A percentile compares a stretch with the other conserved stretches of the same genome.
Evolutionary conservation across 164 flowering plant genomes (phyloP).

Genomic region (Cinnamomum micranthum): DNA sequence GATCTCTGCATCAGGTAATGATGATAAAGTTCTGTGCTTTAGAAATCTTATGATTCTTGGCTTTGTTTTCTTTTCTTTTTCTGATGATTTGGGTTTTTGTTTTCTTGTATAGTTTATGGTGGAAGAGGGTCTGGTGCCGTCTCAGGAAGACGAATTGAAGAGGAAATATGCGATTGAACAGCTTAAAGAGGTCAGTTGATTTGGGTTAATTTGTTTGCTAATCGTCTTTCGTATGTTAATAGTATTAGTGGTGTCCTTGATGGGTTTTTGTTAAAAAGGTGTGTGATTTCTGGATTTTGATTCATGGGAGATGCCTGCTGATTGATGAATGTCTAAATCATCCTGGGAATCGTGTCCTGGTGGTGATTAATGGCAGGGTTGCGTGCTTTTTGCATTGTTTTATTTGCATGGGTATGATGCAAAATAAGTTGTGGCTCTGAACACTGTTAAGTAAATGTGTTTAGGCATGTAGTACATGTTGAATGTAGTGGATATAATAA

Average conservation of each 20-base stretch:
- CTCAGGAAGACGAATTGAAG: slow-evolving; percentile 44
- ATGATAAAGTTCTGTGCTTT: neutral
- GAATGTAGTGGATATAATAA: too few species aligned
- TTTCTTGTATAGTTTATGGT: slow-evolving; percentile 33
- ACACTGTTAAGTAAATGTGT: too few species aligned
- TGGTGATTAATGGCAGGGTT: neutral
- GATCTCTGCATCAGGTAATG: slow-evolving; percentile 18
- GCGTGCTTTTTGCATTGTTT: too few species aligned
- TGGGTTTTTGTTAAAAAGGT: neutral
- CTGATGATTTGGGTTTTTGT: neutral
- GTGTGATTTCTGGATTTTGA: too few species aligned
- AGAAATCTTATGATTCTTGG: too few species aligned
- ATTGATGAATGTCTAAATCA: too few species aligned
- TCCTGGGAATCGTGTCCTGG: neutral
- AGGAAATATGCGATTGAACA: slow-evolving; percentile 35
- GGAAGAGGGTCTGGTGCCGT: slow-evolving; percentile 42
- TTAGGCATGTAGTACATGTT: too few species aligned
- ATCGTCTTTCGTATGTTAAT: too few species aligned
- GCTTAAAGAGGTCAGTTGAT: slow-evolving; percentile 42
- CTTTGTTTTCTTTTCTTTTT: neutral
- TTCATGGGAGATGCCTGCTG: too few species aligned
- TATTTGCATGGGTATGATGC: too few species aligned
- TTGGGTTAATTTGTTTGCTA: neutral
- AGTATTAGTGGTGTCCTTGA: neutral
- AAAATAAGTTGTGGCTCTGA: too few species aligned